Evolutionary conservation across 2,329 filamentous ascomycete species (phyloP).

Genomic region (Microsporum canis): DNA sequence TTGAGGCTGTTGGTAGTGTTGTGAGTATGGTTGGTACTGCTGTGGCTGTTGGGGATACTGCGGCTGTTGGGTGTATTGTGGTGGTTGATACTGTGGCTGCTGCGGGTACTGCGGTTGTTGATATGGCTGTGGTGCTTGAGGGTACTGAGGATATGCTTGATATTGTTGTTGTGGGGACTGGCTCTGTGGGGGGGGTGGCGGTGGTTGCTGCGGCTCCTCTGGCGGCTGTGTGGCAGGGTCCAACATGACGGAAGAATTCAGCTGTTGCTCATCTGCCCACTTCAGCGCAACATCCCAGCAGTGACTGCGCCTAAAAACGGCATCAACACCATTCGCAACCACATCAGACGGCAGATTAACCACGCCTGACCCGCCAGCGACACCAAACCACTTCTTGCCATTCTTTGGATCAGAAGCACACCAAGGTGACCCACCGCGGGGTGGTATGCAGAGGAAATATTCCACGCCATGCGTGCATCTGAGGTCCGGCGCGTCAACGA

Average conservation of each 20-base stretch:
- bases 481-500: constrained; percentile 39
- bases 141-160: neutral
- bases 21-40: neutral
- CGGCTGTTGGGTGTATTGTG: neutral
- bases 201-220: neutral
- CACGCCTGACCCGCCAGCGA: constrained; percentile 52
- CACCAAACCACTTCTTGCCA: constrained; percentile 39
- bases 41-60: neutral
- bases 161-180: neutral
- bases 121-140: neutral
- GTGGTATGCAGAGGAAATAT: constrained; percentile 41
- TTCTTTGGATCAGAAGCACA: constrained; percentile 35
- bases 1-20: constrained; percentile 1
- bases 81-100: neutral
- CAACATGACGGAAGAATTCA: constrained; percentile 25
- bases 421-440: constrained; percentile 40
- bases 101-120: neutral
- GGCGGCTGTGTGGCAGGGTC: neutral
- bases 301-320: constrained; percentile 56
- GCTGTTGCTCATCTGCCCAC: constrained; percentile 42
- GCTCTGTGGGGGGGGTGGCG: neutral
- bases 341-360: constrained; percentile 53
- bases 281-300: constrained; percentile 55
- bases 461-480: constrained; percentile 37
- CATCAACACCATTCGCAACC: constrained; percentile 56